These are phyloP conservation scores for Diatrype stigma DNA, from an alignment of 2,329 filamentous ascomycete species.

Conservation along the genomic window DNA sequence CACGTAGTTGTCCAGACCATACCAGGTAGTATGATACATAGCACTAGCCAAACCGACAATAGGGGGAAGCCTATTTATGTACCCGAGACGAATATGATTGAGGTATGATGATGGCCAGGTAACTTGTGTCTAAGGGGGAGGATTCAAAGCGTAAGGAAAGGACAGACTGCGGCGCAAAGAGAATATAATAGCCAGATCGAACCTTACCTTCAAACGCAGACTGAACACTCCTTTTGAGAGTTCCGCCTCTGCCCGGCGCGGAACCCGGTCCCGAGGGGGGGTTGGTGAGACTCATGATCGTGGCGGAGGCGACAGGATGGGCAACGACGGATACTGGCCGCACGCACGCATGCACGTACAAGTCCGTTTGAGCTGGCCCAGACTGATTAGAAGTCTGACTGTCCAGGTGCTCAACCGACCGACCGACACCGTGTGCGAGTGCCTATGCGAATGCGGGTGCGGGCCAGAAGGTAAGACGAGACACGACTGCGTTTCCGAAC, in stretches of 20 bases:
- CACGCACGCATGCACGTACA: too few relatives aligned
- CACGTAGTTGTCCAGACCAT: neutral
- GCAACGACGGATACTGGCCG: neutral
- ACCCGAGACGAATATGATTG: too few relatives aligned
- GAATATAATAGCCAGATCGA: conserved; percentile 9
- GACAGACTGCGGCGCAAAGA: too few relatives aligned
- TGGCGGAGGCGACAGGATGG: neutral
- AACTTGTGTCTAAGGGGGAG: too few relatives aligned
- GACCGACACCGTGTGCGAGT: too few relatives aligned
- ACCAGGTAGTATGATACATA: neutral
- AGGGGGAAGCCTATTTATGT: too few relatives aligned
- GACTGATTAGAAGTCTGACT: too few relatives aligned
- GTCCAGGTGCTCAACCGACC: too few relatives aligned
- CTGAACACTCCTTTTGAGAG: conserved; percentile 56
- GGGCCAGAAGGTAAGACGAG: too few relatives aligned
- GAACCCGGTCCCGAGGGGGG: conserved; percentile 48
- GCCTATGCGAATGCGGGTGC: too few relatives aligned
- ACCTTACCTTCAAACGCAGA: conserved; percentile 57
- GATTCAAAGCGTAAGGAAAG: conserved; percentile 2
- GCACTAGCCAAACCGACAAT: neutral
- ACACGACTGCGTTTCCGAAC: too few relatives aligned
- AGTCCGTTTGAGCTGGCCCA: neutral
- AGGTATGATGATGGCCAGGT: too few relatives aligned
- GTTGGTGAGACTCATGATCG: conserved; percentile 50
- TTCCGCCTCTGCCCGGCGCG: conserved; percentile 39